Evolutionary conservation across 208 protist genomes (phyloP).

Genomic region (Kentomonas sorsogonicus): DNA sequence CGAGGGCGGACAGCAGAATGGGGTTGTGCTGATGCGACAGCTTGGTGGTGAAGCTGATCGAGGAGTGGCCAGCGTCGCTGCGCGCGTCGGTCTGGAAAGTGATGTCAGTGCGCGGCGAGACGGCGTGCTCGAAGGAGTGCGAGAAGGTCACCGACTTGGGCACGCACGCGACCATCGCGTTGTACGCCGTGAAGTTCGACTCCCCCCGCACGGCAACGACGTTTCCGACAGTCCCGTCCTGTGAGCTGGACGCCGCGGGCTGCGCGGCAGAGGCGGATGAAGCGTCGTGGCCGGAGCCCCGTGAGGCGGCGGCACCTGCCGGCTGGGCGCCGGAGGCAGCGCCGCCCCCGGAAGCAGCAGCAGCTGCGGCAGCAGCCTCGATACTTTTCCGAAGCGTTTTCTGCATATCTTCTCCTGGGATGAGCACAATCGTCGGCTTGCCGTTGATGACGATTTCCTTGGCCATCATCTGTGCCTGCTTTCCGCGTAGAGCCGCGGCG

Average conservation of each 20-base stretch:
- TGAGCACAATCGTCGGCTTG: slow-evolving; percentile 40
- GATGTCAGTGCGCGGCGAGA: slow-evolving; percentile 29
- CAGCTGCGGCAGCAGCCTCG: background rate
- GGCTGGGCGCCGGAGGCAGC: background rate
- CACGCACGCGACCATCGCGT: slow-evolving; percentile 31
- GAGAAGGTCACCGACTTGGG: slow-evolving; percentile 40
- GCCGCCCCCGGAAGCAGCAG: background rate
- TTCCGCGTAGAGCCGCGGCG: slow-evolving; percentile 1
- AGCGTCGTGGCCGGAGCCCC: background rate
- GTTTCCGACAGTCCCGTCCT: too few species aligned
- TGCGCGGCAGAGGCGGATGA: background rate
- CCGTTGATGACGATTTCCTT: slow-evolving; percentile 55
- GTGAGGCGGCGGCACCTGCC: background rate
- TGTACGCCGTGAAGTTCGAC: background rate
- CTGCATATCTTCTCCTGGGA: slow-evolving; percentile 46
- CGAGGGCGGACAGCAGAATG: slow-evolving; percentile 29
- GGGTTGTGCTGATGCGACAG: slow-evolving; percentile 31
- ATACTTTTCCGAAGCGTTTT: slow-evolving; percentile 30
- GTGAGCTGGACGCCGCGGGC: background rate
- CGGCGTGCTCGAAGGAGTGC: slow-evolving; percentile 53
- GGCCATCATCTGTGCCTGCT: slow-evolving; percentile 30
- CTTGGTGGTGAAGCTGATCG: slow-evolving; percentile 24
- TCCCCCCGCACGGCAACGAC: background rate
- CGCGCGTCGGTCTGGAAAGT: slow-evolving; percentile 33
- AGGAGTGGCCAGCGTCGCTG: slow-evolving; percentile 15